Base-by-base conservation (phyloP, 148 eudicot genomes). In the Chenopodium berlandieri region DNA sequence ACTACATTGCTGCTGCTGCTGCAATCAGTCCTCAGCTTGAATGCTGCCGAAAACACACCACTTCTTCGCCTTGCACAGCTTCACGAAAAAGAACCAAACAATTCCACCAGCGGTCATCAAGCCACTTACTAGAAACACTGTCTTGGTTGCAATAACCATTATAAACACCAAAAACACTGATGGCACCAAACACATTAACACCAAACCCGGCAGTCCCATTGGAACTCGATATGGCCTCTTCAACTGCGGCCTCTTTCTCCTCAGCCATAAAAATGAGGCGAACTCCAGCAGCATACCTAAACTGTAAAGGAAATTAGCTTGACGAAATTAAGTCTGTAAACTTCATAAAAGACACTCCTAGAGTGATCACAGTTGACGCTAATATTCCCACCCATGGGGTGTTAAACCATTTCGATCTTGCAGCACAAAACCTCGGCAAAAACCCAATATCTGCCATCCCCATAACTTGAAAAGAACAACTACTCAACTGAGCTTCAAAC, bases 351-450 rank as follows among this genome's bases (percentile, higher is more conserved):
- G 91, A 87, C 7, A 89, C 86, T 9, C 87, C 89, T 7, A 90
- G 16, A 6, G 87, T 75, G 50, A 90, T 84, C 22, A 80, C 27
- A 2, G 91, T 87, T 9, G 91, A 79, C 64, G 85, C 79, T 68
- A 87, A 4, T 19, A 90, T 90, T 11, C 88, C 91, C 22, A 89
- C 89, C 93, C 93, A 90, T 1, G 93, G 93, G 16, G 93, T 90
- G 81, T 86, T 80, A 80, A 90, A 90, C 90, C 89, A 81, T 52
- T 83, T 87, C 0, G 93, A 85, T 34, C 91, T 83, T 3, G 79
- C 50, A 30, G 84, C 90, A 69, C 88, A 89, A 58, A 87, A 86
- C 75, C 79, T 83, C 25, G 93, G 93, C 47, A 90, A 16, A 68
- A 90, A 85, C 4, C 88, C 91, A 16, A 90, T 84, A 58, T 90